Evolutionary conservation across 768 basidiomycete genomes (phyloP).

Genomic region (Xerocomellus dryophilus): DNA sequence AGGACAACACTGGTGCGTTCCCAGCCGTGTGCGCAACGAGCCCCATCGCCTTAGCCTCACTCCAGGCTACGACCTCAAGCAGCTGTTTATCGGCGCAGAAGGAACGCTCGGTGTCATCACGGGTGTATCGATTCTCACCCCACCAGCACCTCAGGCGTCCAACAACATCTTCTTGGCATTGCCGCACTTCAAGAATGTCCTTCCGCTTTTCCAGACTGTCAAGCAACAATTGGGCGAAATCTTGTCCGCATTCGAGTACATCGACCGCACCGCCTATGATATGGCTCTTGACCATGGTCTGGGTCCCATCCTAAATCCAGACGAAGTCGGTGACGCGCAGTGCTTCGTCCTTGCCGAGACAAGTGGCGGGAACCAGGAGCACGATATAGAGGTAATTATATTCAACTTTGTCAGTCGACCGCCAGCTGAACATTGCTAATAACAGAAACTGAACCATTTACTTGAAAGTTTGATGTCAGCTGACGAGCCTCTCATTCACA

Average conservation of each 20-base stretch:
- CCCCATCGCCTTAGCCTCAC: conserved; percentile 1
- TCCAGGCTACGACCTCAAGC: conserved; percentile 94
- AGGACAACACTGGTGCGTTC: conserved; percentile 89
- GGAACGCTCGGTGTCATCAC: conserved; percentile 96
- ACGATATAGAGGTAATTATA: conserved; percentile 80
- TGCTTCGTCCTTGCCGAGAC: conserved; percentile 95
- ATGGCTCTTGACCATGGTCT: conserved; percentile 82
- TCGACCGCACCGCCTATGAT: conserved; percentile 83
- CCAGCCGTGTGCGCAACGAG: not conserved
- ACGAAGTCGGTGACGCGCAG: conserved; percentile 72
- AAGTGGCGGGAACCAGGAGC: conserved; percentile 86
- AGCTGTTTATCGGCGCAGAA: conserved; percentile 96
- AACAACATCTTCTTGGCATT: conserved; percentile 92
- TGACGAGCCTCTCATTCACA: conserved; percentile 74
- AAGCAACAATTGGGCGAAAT: conserved; percentile 89
- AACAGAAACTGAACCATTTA: conserved; percentile 81
- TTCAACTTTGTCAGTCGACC: conserved; percentile 1
- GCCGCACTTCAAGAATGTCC: conserved; percentile 81
- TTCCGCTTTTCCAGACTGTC: conserved; percentile 78
- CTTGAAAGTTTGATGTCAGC: conserved; percentile 75
- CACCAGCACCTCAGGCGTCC: conserved; percentile 74
- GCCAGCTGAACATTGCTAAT: conserved; percentile 7
- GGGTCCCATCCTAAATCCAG: conserved; percentile 68
- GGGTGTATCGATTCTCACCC: conserved; percentile 90
- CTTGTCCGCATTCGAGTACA: conserved; percentile 95